These are phyloP conservation scores for Lichtheimia ramosa DNA, from an alignment of 371 early-diverging fungal species.

Conservation along the genomic window DNA sequence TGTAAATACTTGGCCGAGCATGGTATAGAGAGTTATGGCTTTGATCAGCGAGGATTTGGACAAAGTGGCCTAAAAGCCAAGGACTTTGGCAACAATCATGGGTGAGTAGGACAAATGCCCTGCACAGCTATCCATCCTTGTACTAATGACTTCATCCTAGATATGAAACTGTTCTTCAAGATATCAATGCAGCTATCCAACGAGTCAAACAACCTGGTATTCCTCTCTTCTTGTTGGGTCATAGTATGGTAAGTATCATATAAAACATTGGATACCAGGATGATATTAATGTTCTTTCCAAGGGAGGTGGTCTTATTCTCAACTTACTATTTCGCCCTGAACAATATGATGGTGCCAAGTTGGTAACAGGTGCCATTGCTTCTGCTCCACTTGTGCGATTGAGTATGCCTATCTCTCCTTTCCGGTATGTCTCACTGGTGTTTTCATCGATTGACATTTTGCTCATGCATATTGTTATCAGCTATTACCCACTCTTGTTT, in stretches of 20 bases:
- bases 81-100: conserved; percentile 53
- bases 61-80: conserved; percentile 54
- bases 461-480: no score
- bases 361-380: conserved; percentile 52
- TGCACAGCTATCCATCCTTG: no score
- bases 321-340: conserved; percentile 50
- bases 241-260: conserved; percentile 52
- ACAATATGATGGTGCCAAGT: conserved; percentile 33
- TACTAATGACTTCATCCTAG: conserved; percentile 5
- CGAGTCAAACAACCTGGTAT: conserved; percentile 24
- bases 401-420: conserved; percentile 30
- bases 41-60: conserved; percentile 71
- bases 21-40: conserved; percentile 58
- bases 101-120: conserved; percentile 25
- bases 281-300: neutral
- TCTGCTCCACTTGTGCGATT: conserved; percentile 40
- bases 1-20: conserved; percentile 50
- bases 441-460: no score
- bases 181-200: conserved; percentile 56
- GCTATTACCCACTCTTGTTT: conserved; percentile 28
- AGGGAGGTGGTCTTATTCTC: conserved; percentile 63
- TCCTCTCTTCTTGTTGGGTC: conserved; percentile 66
- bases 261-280: neutral
- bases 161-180: conserved; percentile 42
- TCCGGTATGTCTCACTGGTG: conserved; percentile 6